Conservation (phyloP, 2,329 filamentous ascomycete species). For the Claviceps monticola region DNA sequence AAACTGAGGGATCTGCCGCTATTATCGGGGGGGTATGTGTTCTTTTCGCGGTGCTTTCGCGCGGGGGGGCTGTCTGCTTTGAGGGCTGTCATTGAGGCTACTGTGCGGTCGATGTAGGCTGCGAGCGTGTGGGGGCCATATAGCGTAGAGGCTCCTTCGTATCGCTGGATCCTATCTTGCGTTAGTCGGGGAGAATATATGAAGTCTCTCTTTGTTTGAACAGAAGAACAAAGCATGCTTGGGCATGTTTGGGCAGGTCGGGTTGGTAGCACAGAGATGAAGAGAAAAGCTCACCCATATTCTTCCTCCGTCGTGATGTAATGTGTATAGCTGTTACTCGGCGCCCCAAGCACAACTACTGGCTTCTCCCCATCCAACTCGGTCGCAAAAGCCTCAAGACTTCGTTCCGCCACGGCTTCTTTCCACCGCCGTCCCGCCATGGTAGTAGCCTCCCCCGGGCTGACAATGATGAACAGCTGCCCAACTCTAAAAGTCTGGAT, state of each 20-base stretch:
- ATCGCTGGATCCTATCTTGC: slow-evolving; percentile 52
- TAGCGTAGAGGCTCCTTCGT: slow-evolving; percentile 81
- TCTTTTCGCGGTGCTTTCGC: slow-evolving; percentile 20
- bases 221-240: not conserved
- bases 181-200: not conserved
- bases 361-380: slow-evolving; percentile 33
- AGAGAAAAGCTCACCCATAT: slow-evolving; percentile 15
- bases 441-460: slow-evolving; percentile 75
- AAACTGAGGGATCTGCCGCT: slow-evolving; percentile 61
- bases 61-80: slow-evolving; percentile 26
- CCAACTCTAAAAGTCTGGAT: slow-evolving; percentile 73
- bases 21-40: slow-evolving; percentile 61
- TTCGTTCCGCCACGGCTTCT: slow-evolving; percentile 45
- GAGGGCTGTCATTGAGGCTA: slow-evolving; percentile 56
- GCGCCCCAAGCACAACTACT: slow-evolving; percentile 68
- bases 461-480: slow-evolving; percentile 73
- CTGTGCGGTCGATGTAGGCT: slow-evolving; percentile 71
- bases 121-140: slow-evolving; percentile 76
- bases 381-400: slow-evolving; percentile 26
- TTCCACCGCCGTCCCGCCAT: slow-evolving; percentile 87
- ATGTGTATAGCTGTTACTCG: slow-evolving; percentile 77
- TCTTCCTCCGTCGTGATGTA: slow-evolving; percentile 65
- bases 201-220: not conserved
- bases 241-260: not conserved
- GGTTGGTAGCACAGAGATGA: not conserved